Evolutionary conservation across 305 asterid genomes (phyloP), one percentile per base, ranked within the genome.

Genomic region (Fraxinus sp.): DNA sequence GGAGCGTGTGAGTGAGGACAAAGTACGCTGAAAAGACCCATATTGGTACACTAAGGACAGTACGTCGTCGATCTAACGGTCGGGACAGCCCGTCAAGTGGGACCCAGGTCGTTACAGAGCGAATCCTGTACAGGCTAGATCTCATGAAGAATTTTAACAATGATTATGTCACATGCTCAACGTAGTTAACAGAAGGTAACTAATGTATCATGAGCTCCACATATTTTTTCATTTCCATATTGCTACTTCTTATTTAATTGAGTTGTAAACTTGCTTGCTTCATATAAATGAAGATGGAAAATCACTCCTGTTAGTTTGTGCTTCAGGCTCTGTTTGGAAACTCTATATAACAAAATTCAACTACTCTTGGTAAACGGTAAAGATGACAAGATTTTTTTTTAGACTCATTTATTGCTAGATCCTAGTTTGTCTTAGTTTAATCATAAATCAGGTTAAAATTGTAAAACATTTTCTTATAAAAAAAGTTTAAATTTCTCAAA

Each of bases 121-220:
- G 74, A 93, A 92, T 80, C 97, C 97, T 16, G 95, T 94, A 7
- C 88, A 86, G 85, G 91, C 88, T 80, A 97, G 97, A 81, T 91
- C 97, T 72, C 98, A 94, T 33, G 88, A 89, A 5, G 97, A 95
- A 81, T 89, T 95, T 73, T 91, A 97, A 32, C 95, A 86, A 72
- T 94, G 98, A 98, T 73, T 95, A 88, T 95, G 98, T 85, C 92
- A 90, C 3, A 92, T 83, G 74, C 99, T 94, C 88, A 95, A 95
- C 79, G 92, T 95, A 76, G 99, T 94, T 76, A 95, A 95, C 81
- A 86, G 99, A 87, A 95, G 99, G 98, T 95, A 90, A 57, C 11
- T 30, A 10, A 16, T 79, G 26, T 64, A 13, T 41, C 11, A 16
- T 32, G 46, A 22, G n/a, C 52, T 49, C 18, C 24, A 0, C 59